A percentile compares a stretch with the other conserved stretches of the same genome.
These are phyloP conservation scores for Trichocladium antarcticum DNA, from an alignment of 495 filamentous ascomycete genomes.

Conservation along the genomic window DNA sequence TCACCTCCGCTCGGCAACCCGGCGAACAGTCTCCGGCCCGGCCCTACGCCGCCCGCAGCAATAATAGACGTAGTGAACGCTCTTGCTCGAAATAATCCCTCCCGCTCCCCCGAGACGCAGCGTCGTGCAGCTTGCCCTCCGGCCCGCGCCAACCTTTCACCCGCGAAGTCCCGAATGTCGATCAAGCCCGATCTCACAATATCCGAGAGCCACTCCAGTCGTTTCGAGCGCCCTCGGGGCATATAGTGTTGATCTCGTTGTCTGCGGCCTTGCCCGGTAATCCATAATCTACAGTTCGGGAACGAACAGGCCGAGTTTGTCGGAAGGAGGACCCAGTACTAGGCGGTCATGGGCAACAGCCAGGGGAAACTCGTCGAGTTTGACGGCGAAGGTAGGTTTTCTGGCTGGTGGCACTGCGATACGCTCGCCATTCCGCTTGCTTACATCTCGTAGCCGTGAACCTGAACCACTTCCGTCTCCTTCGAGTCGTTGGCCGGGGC, in stretches of 20 bases:
- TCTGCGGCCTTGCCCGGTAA: neutral
- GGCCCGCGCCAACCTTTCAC: neutral
- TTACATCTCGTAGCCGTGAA: conserved; percentile 50
- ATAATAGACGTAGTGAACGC: neutral
- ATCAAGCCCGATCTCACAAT: conserved; percentile 3
- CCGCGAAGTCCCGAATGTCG: conserved; percentile 5
- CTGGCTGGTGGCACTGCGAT: neutral
- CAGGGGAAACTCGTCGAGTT: conserved; percentile 88
- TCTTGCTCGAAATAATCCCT: no score
- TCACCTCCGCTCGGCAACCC: neutral
- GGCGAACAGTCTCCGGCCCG: neutral
- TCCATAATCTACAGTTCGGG: neutral
- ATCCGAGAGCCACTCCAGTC: conserved; percentile 1
- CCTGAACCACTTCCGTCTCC: conserved; percentile 90
- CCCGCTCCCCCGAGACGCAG: no score
- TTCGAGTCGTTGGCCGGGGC: conserved; percentile 92
- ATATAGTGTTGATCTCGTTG: neutral
- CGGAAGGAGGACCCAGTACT: neutral
- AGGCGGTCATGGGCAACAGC: conserved; percentile 69
- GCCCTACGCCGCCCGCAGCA: neutral
- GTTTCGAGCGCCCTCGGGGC: conserved; percentile 2
- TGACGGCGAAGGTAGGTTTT: conserved; percentile 68
- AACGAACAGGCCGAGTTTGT: neutral
- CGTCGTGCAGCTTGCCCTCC: neutral
- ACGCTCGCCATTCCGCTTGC: neutral